A percentile compares a stretch with the other conserved stretches of the same genome.
Conservation (phyloP, 768 basidiomycete genomes). For the Russula foetens region DNA sequence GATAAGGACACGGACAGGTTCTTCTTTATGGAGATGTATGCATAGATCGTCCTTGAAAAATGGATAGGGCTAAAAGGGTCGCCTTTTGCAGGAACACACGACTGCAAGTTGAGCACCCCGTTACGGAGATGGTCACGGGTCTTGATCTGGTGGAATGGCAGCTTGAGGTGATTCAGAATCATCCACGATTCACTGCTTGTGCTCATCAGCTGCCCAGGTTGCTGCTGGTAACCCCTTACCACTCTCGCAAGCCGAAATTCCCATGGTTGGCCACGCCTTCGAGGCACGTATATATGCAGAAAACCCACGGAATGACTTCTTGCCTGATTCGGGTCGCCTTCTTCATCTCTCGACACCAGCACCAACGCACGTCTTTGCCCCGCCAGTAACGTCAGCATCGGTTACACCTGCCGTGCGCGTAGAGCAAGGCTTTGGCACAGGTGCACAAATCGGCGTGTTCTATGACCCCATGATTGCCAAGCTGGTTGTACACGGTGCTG, state of each 20-base stretch:
- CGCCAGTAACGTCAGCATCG: constrained; percentile 23
- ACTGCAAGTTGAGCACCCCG: constrained; percentile 84
- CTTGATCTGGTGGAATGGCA: constrained; percentile 96
- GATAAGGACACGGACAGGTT: constrained; percentile 84
- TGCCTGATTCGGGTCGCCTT: constrained; percentile 83
- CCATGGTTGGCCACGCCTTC: constrained; percentile 86
- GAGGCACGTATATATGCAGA: constrained; percentile 96
- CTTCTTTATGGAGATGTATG: constrained; percentile 95
- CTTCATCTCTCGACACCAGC: constrained; percentile 74
- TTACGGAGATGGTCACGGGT: constrained; percentile 93
- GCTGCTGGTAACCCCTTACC: constrained; percentile 85
- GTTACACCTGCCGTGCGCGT: constrained; percentile 66
- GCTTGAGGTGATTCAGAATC: constrained; percentile 46
- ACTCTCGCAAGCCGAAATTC: constrained; percentile 66
- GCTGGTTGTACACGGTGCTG: constrained; percentile 79
- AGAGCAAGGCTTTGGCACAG: constrained; percentile 81
- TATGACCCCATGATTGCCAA: constrained; percentile 93
- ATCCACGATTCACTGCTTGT: background rate
- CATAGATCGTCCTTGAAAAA: background rate
- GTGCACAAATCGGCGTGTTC: constrained; percentile 76
- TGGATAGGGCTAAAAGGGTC: background rate
- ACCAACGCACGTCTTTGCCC: constrained; percentile 64
- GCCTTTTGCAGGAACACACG: constrained; percentile 59
- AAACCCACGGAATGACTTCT: constrained; percentile 86
- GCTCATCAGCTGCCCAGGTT: constrained; percentile 38